Conservation (phyloP, 352 stramenopile species). For the Thraustochytrium sp. region DNA sequence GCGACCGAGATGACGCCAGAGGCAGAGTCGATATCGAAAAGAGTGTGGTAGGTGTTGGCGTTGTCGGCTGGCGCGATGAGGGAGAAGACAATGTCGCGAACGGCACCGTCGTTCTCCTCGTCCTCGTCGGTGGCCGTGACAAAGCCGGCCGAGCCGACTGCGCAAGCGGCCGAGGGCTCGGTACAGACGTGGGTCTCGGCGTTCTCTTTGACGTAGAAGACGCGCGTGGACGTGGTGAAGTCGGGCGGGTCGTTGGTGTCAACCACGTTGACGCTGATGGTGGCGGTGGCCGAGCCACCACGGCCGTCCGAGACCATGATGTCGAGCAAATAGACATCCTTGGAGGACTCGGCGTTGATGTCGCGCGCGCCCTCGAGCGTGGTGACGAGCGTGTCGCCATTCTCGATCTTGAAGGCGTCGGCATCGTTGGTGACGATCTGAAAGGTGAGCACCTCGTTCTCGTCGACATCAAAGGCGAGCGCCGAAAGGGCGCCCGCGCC, state of each 20-base stretch:
- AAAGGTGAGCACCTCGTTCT: constrained; percentile 16
- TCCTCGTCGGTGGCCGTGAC: constrained; percentile 17
- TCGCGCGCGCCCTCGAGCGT: neutral
- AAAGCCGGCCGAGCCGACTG: neutral
- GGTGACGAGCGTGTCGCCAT: neutral
- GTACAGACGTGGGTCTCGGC: neutral
- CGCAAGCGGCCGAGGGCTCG: neutral
- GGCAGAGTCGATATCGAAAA: neutral
- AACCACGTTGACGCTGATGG: neutral
- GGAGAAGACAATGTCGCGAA: neutral
- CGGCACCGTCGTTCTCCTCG: neutral
- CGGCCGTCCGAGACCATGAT: constrained; percentile 2
- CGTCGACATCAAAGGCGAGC: neutral
- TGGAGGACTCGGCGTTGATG: constrained; percentile 35
- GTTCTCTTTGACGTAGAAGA: constrained; percentile 17
- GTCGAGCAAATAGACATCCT: constrained; percentile 20
- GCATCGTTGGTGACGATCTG: neutral
- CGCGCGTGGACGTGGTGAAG: neutral
- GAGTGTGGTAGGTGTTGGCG: neutral
- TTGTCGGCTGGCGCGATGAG: neutral
- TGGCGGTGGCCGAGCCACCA: neutral
- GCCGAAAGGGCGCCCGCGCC: neutral
- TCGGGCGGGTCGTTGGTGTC: constrained; percentile 7
- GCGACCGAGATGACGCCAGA: neutral
- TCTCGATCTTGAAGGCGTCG: constrained; percentile 20